Conservation (phyloP, 176 grass and related monocot genomes). For the Zizania latifolia region DNA sequence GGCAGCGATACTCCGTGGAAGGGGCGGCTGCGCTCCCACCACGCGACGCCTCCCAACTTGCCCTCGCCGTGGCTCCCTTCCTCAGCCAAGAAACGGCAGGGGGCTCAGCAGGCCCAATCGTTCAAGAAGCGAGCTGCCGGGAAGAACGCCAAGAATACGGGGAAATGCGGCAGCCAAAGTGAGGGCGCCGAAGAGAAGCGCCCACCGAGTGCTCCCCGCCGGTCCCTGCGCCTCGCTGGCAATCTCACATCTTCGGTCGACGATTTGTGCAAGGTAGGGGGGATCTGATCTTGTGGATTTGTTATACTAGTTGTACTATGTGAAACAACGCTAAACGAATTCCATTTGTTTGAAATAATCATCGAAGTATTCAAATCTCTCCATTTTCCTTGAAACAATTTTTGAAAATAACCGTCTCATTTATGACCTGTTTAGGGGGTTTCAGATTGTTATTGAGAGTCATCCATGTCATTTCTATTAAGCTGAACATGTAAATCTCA, state of each 20-base stretch:
- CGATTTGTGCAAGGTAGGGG: too few species aligned
- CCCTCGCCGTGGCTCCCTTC: neutral
- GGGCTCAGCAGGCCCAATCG: neutral
- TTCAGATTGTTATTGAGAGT: too few species aligned
- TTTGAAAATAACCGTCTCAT: too few species aligned
- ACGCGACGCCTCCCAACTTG: neutral
- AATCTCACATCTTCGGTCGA: neutral
- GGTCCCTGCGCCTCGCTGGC: neutral
- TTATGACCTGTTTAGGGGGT: too few species aligned
- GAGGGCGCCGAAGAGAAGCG: neutral
- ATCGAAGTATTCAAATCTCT: too few species aligned
- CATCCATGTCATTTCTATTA: too few species aligned
- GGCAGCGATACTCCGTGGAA: neutral
- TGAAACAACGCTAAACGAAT: too few species aligned
- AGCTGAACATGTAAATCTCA: too few species aligned
- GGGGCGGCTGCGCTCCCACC: slow-evolving; percentile 18
- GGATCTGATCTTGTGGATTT: too few species aligned
- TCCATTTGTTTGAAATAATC: too few species aligned
- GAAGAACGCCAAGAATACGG: neutral
- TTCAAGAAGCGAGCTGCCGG: neutral
- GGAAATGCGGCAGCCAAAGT: neutral
- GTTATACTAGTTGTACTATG: too few species aligned
- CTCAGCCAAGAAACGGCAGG: neutral
- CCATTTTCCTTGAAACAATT: too few species aligned
- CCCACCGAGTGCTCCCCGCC: neutral